Conservation (phyloP, 2,329 filamentous ascomycete genomes). For the Alternaria atra region DNA sequence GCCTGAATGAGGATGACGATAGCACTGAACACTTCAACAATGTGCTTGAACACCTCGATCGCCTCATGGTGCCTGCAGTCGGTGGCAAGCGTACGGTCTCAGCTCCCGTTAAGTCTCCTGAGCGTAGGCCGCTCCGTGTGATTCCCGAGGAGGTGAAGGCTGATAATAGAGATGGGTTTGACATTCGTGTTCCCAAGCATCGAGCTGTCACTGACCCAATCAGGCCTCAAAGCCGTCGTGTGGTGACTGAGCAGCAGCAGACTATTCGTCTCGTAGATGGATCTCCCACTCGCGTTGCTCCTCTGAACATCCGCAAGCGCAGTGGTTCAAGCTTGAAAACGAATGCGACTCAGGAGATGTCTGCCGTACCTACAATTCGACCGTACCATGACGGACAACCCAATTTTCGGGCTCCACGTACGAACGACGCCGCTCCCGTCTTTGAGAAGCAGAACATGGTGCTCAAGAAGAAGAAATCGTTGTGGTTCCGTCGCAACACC, state of each 20-base stretch:
- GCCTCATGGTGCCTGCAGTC: conserved; percentile 59
- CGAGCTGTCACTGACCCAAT: conserved; percentile 57
- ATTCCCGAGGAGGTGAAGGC: conserved; percentile 62
- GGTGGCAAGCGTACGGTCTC: conserved; percentile 56
- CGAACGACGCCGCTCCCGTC: conserved; percentile 15
- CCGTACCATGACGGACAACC: conserved; percentile 34
- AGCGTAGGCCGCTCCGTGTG: conserved; percentile 55
- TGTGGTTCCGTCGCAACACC: conserved; percentile 55
- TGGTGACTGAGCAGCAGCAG: conserved; percentile 44
- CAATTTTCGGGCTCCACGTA: conserved; percentile 28
- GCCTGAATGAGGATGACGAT: conserved; percentile 57
- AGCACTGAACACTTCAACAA: conserved; percentile 64
- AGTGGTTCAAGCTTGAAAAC: conserved; percentile 46
- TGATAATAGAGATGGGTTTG: conserved; percentile 47
- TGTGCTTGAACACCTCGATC: conserved; percentile 68
- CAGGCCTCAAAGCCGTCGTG: conserved; percentile 37
- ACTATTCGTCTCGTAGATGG: conserved; percentile 68
- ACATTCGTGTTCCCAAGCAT: conserved; percentile 39
- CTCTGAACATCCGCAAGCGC: conserved; percentile 65
- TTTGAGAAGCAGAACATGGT: conserved; percentile 36
- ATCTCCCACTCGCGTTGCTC: conserved; percentile 61
- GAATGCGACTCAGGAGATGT: conserved; percentile 21
- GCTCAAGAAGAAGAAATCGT: conserved; percentile 56
- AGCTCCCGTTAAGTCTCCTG: conserved; percentile 51
- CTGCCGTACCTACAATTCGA: conserved; percentile 25